These are phyloP conservation scores for Wallacemonas sp. DNA, from an alignment of 208 protist genomes.

Conservation along the genomic window DNA sequence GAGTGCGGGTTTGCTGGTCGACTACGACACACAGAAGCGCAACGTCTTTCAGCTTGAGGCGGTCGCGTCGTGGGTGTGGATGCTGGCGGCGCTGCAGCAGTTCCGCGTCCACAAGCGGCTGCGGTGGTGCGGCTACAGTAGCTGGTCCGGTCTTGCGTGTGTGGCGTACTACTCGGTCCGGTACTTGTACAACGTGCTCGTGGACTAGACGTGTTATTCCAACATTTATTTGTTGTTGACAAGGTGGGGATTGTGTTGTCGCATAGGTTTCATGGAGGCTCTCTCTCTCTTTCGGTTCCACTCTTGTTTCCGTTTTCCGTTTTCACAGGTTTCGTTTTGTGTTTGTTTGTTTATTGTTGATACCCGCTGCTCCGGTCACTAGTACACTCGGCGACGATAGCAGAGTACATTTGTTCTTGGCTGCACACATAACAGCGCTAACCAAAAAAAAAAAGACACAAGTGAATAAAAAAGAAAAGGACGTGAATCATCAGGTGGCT, in stretches of 20 bases:
- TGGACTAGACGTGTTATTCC: constrained; percentile 33
- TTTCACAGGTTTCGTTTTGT: too few relatives aligned
- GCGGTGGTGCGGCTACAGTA: constrained; percentile 84
- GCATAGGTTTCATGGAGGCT: too few relatives aligned
- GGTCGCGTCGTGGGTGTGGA: constrained; percentile 81
- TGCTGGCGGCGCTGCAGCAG: constrained; percentile 79
- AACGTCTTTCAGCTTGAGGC: constrained; percentile 63
- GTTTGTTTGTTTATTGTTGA: too few relatives aligned
- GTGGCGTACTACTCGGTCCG: constrained; percentile 69
- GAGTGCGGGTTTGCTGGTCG: background rate
- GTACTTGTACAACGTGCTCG: constrained; percentile 55
- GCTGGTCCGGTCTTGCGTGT: constrained; percentile 66
- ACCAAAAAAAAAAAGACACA: constrained; percentile 7
- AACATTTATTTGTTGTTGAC: too few relatives aligned
- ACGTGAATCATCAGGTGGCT: too few relatives aligned
- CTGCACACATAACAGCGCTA: background rate
- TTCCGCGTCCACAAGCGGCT: constrained; percentile 69
- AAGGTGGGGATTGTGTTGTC: too few relatives aligned
- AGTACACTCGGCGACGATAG: too few relatives aligned
- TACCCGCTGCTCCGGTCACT: too few relatives aligned
- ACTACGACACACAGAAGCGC: constrained; percentile 25
- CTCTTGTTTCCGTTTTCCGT: too few relatives aligned
- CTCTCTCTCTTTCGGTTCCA: too few relatives aligned
- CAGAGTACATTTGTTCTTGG: too few relatives aligned
- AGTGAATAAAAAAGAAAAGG: background rate